phyloP scores from a whole-genome alignment of 2,329 filamentous ascomycete genomes.

The Mollisia scopiformis region DNA sequence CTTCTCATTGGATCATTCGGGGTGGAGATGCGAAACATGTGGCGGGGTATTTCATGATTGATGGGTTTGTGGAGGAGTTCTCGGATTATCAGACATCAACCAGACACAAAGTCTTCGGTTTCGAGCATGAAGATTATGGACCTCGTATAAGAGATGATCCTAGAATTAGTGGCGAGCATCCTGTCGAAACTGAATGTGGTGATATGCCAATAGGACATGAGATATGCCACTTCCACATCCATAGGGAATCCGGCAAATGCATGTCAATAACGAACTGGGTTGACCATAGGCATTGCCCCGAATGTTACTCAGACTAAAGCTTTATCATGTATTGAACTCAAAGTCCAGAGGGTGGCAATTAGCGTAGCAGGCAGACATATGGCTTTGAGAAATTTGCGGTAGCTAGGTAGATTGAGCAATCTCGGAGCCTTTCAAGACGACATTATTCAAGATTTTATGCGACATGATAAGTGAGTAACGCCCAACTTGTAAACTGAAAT shows the following conservation, averaged over 20 bases:
- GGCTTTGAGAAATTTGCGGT: too few species aligned
- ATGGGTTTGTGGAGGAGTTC: constrained; percentile 7
- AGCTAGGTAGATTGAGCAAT: too few species aligned
- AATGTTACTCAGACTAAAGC: too few species aligned
- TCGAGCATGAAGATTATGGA: not conserved
- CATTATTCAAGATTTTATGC: too few species aligned
- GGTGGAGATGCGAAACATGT: not conserved
- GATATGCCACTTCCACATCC: constrained; percentile 6
- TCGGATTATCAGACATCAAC: not conserved
- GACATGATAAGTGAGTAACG: too few species aligned
- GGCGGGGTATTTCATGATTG: constrained; percentile 1
- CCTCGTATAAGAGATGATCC: constrained; percentile 1
- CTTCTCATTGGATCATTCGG: not conserved
- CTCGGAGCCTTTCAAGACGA: too few species aligned
- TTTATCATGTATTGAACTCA: too few species aligned
- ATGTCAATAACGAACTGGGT: not conserved
- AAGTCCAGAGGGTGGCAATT: too few species aligned
- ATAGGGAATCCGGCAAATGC: not conserved
- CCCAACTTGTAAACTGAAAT: too few species aligned
- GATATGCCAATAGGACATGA: not conserved
- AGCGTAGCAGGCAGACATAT: too few species aligned
- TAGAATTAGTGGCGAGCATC: not conserved
- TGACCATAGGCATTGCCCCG: too few species aligned
- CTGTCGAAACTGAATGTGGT: not conserved
- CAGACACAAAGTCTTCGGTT: not conserved